phyloP scores from a whole-genome alignment of 2,329 filamentous ascomycete species.

The Helotiales sp. region DNA sequence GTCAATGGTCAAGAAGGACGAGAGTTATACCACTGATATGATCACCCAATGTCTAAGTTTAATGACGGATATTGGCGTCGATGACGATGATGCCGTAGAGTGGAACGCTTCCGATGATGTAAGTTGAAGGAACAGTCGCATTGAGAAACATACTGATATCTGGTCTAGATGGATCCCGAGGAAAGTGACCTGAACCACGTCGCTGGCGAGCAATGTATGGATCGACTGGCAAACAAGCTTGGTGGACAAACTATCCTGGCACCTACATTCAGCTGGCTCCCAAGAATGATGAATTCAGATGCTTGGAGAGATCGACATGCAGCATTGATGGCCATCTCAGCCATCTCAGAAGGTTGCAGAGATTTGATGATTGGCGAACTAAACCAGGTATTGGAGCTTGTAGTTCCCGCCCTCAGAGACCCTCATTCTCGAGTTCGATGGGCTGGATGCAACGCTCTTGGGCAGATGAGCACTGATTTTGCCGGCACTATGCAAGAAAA shows the following conservation, averaged over 20 bases:
- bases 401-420: slow-evolving; percentile 90
- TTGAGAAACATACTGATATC: slow-evolving; percentile 39
- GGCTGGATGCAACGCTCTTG: slow-evolving; percentile 97
- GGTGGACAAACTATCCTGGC: slow-evolving; percentile 91
- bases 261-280: slow-evolving; percentile 95
- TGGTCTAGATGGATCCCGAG: slow-evolving; percentile 78
- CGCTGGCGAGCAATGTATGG: slow-evolving; percentile 98
- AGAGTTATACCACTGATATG: slow-evolving; percentile 93
- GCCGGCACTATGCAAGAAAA: slow-evolving; percentile 97
- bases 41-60: slow-evolving; percentile 96
- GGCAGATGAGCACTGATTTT: slow-evolving; percentile 99
- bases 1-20: slow-evolving; percentile 92
- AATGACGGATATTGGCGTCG: slow-evolving; percentile 95
- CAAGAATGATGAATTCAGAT: slow-evolving; percentile 94
- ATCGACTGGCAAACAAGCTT: slow-evolving; percentile 94
- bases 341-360: slow-evolving; percentile 95
- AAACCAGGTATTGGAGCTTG: slow-evolving; percentile 89
- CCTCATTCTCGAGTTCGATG: slow-evolving; percentile 93
- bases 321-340: slow-evolving; percentile 97
- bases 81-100: slow-evolving; percentile 92
- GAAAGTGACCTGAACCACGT: slow-evolving; percentile 98
- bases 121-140: slow-evolving; percentile 45
- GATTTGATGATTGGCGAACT: slow-evolving; percentile 96
- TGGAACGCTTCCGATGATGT: slow-evolving; percentile 94
- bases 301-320: slow-evolving; percentile 96